Evolutionary conservation across 2,329 filamentous ascomycete species (phyloP), one percentile per base, ranked within the genome.

Genomic region (Leptoxyphium fumago): DNA sequence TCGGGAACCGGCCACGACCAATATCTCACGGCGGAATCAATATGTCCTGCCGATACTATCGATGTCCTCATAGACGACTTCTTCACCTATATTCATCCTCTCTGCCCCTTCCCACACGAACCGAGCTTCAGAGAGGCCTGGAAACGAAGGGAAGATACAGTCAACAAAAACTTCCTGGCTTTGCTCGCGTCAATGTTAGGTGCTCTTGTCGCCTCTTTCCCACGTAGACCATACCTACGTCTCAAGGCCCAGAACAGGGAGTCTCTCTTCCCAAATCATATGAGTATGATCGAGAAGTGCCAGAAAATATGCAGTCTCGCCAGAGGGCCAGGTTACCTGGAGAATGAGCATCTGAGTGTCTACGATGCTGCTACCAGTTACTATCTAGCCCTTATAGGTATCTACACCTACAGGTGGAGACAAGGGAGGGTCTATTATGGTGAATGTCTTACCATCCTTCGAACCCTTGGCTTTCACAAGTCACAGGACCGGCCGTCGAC

Each of bases 81-180:
- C 70, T 88, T 87, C 63, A 85, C 80, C 14, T 86, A 86, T 58
- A 80, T 87, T 43, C 81, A 87, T 53, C 83, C 83, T 1, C 70
- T 88, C 8, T 76, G 75, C 46, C 83, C 83, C 0, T 87, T 88
- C 45, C 83, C 83, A 0, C 83, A 88, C 60, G 81, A 87, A 57
- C 81, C 82, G 0, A 82, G 80, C 3, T 87, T 88, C 59, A 74
- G 82, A 17, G 73, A 77, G 48, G 77, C 77, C 1, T 83, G 85
- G 59, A 70, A 71, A 7, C 72, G 72, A 44, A 71, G 82, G 29
- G 75, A 83, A 55, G 82, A 86, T 56, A 69, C 77, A 43, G 73
- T 70, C 6, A 78, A 77, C 50, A 74, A 75, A 9, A 71, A 75
- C 13, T 88, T 87, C 51, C 65, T 87, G 2, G 79, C 80, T 2